Evolutionary conservation across 208 protist species (phyloP).

Genomic region (Acanthamoeba divionensis): DNA sequence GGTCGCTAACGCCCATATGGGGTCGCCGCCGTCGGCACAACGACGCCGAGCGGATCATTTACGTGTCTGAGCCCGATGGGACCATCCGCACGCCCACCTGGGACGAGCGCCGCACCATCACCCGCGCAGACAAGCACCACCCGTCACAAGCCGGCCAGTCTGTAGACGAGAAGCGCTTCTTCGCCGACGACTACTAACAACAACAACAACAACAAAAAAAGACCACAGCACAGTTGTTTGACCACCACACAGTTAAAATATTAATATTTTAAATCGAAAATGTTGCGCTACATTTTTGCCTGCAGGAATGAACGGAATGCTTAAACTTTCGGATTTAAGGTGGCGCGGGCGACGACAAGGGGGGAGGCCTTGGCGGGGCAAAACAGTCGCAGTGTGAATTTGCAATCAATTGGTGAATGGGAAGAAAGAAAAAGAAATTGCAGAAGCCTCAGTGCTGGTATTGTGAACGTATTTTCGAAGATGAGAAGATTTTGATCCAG

Average conservation of each 20-base stretch:
- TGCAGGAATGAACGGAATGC: too few species aligned
- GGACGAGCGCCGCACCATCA: background rate
- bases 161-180: background rate
- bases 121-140: background rate
- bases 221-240: too few species aligned
- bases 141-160: background rate
- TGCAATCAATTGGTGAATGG: too few species aligned
- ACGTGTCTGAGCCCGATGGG: background rate
- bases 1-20: background rate
- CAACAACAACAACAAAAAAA: too few species aligned
- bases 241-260: too few species aligned
- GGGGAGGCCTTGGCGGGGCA: too few species aligned
- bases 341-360: too few species aligned
- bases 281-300: too few species aligned
- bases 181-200: background rate
- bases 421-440: slow-evolving; percentile 14
- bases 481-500: slow-evolving; percentile 64
- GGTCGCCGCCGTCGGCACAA: background rate
- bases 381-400: too few species aligned
- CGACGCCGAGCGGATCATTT: background rate
- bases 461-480: slow-evolving; percentile 72
- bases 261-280: too few species aligned
- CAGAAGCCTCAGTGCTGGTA: slow-evolving; percentile 55
- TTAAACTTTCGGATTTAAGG: too few species aligned
- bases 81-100: background rate